Conservation (phyloP, 2,329 filamentous ascomycete species). For the Fusarium sp. region DNA sequence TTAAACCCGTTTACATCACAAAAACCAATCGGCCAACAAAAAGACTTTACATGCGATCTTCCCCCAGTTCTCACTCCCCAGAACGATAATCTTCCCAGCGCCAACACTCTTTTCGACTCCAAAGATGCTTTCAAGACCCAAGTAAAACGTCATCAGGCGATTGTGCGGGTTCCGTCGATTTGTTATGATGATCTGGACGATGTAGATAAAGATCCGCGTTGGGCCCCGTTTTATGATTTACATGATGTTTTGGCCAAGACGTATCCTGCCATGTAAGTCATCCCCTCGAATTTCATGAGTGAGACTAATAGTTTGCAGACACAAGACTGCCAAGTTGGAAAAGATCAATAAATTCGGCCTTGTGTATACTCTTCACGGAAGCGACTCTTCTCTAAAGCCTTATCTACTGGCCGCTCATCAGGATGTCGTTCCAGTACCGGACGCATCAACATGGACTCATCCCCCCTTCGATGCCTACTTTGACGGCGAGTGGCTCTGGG, state of each 20-base stretch:
- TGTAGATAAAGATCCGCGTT: slow-evolving; percentile 65
- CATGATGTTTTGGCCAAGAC: slow-evolving; percentile 60
- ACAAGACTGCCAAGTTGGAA: slow-evolving; percentile 59
- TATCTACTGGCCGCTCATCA: slow-evolving; percentile 58
- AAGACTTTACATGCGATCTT: slow-evolving; percentile 50
- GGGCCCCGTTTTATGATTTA: slow-evolving; percentile 65
- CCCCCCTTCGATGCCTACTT: slow-evolving; percentile 58
- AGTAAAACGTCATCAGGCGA: slow-evolving; percentile 62
- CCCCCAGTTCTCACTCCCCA: slow-evolving; percentile 50
- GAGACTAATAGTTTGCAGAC: slow-evolving; percentile 44
- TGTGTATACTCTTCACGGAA: slow-evolving; percentile 69
- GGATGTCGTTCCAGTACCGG: slow-evolving; percentile 58
- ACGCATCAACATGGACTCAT: slow-evolving; percentile 59
- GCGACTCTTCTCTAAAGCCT: slow-evolving; percentile 60
- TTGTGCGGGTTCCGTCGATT: slow-evolving; percentile 66
- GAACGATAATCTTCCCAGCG: slow-evolving; percentile 50
- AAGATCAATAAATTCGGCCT: slow-evolving; percentile 72
- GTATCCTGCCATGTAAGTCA: slow-evolving; percentile 62
- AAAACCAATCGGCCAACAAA: slow-evolving; percentile 29
- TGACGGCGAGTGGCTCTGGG: slow-evolving; percentile 58
- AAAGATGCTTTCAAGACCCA: slow-evolving; percentile 54
- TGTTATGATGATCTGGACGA: slow-evolving; percentile 67
- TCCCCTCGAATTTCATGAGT: not conserved
- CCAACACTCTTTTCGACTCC: slow-evolving; percentile 49
- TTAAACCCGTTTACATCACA: slow-evolving; percentile 31